Percentiles rank a stretch among this genome's conserved stretches.
Conservation (phyloP, 164 flowering plant genomes). For the Nelumbo lutea region DNA sequence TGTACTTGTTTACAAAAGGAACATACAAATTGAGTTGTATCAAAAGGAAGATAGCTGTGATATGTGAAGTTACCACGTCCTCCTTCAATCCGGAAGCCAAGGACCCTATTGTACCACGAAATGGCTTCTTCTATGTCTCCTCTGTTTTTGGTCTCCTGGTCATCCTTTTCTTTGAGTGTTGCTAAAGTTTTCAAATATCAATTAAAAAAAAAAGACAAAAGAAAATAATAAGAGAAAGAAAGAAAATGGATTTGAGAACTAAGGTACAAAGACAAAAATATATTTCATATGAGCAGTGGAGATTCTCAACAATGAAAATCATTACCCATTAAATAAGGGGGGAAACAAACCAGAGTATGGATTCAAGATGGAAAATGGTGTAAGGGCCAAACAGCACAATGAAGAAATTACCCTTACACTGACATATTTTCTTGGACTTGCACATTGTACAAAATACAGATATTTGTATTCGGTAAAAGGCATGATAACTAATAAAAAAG, state of each 20-base stretch:
- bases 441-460: no score
- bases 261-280: no score
- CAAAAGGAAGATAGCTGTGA: neutral
- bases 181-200: constrained; percentile 30
- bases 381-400: no score
- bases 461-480: no score
- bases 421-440: no score
- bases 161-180: constrained; percentile 35
- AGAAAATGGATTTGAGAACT: neutral
- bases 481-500: no score
- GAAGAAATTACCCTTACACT: no score
- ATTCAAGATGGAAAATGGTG: no score
- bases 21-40: neutral
- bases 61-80: constrained; percentile 62
- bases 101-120: constrained; percentile 80
- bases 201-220: neutral
- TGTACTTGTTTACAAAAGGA: neutral
- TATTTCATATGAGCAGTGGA: no score
- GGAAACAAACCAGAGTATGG: no score
- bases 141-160: constrained; percentile 26
- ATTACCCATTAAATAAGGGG: no score
- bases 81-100: constrained; percentile 75
- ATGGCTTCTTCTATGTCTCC: constrained; percentile 60
- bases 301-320: no score
- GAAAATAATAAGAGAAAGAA: constrained; percentile 1